Base-by-base conservation (phyloP, 805 yeast genomes). In the Metschnikowia henanensis region DNA sequence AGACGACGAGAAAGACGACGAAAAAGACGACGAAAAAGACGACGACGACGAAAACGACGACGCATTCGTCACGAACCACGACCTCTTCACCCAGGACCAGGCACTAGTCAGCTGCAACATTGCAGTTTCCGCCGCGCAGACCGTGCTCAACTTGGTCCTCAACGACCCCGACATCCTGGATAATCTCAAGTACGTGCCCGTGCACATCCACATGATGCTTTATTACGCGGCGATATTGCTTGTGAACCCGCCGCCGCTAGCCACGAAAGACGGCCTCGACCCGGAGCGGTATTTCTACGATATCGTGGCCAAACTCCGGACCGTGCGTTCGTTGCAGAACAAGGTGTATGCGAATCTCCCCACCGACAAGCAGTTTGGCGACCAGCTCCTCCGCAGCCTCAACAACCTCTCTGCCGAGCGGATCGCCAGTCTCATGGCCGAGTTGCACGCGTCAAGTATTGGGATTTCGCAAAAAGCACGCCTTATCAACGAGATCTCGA, bases 131-230 rank as follows among this genome's bases (percentile, higher is more conserved):
- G 83, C 89, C 0, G 89, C 90, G 0, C 75, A 74, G 37, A 79
- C 84, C 0, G 81, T 83, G 0, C 58, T 83, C 38, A 80, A 78
- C 45, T 61, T 82, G 42, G 83, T 81, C 0, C 64, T 81, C 4
- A 75, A 73, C 37, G 89, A 83, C 57, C 62, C 68, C 10, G 88
- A 83, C 56, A 79, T 83, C 26, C 58, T 74, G 21, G 66, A 72
- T 7, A 78, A 80, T 35, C 64, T 83, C 46, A 74, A 73, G 52
- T 83, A 79, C 53, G 84, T 82, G 17, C 90, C 90, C 0, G 77
- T 82, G n/a, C 88, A 83, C 57, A 79, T 83, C 31, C 87, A 82
- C 56, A 73, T 83, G 39, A 83, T 83, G 87, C 62, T 82, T 10
- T 83, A 82, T 56, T 83, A 81, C 52, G 84, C 88, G 2, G 82